A percentile compares a stretch with the other conserved stretches of the same genome.
phyloP scores from a whole-genome alignment of 1,139 yeast genomes.

The Hyphopichia khmerensis region DNA sequence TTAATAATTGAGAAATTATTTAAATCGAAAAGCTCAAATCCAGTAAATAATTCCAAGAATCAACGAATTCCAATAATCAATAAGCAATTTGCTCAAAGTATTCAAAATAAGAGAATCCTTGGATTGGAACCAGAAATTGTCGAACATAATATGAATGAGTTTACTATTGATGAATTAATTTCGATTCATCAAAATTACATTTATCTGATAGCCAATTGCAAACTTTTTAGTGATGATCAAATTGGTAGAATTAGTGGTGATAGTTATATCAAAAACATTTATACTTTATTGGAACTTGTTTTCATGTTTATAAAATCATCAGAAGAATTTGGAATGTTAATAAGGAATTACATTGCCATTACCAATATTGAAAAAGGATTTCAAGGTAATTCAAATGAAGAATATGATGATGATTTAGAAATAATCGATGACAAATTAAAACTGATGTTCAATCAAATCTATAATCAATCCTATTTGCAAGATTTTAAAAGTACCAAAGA shows the following conservation, averaged over 20 bases:
- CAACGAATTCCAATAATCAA: conserved; percentile 3
- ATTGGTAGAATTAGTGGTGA: conserved; percentile 41
- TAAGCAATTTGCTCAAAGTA: conserved; percentile 9
- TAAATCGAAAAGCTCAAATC: conserved; percentile 12
- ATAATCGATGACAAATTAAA: conserved; percentile 25
- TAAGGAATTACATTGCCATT: conserved; percentile 29
- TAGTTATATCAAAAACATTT: conserved; percentile 46
- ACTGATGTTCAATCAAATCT: conserved; percentile 24
- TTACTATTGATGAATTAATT: conserved; percentile 51
- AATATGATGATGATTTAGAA: conserved; percentile 22
- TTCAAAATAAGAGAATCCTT: conserved; percentile 3
- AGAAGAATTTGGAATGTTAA: conserved; percentile 40
- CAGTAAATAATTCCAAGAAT: conserved; percentile 4
- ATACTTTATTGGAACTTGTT: conserved; percentile 38
- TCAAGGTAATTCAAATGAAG: conserved; percentile 3
- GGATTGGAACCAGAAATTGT: neutral
- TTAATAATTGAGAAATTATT: conserved; percentile 25
- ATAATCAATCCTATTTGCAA: conserved; percentile 21
- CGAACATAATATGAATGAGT: conserved; percentile 19
- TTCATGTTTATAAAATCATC: conserved; percentile 45
- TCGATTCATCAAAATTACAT: conserved; percentile 42
- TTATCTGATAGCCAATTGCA: conserved; percentile 35
- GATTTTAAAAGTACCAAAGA: conserved; percentile 19
- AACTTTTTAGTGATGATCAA: conserved; percentile 32
- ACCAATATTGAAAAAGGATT: conserved; percentile 20